Evolutionary conservation across 148 eudicot genomes (phyloP).

Genomic region (Nyssa sinensis): DNA sequence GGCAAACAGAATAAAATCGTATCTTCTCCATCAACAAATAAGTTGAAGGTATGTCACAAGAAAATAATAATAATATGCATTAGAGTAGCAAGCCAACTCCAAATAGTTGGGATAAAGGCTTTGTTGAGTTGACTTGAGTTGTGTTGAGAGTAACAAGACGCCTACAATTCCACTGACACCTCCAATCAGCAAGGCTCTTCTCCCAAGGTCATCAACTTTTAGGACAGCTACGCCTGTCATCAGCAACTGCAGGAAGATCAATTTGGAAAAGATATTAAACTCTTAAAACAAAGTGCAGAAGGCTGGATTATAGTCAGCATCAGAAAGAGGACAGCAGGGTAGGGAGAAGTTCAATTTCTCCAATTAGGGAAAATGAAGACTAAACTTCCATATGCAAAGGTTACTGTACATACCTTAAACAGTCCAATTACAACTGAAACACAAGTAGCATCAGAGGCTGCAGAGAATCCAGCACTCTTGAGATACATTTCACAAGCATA

Average conservation of each 20-base stretch:
- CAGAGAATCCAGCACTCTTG: constrained; percentile 97
- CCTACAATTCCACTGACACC: constrained; percentile 92
- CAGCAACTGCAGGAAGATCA: constrained; percentile 50
- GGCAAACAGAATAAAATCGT: constrained; percentile 3
- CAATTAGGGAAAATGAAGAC: neutral
- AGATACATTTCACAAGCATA: neutral
- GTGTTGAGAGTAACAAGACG: no score
- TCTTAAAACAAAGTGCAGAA: neutral
- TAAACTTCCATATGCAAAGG: neutral
- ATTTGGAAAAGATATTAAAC: neutral
- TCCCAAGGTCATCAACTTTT: constrained; percentile 90
- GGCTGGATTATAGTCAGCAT: neutral
- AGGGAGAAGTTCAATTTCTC: neutral
- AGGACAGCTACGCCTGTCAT: constrained; percentile 95
- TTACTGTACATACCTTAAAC: constrained; percentile 60
- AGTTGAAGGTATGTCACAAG: constrained; percentile 5
- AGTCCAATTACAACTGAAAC: constrained; percentile 90
- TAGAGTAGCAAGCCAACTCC: constrained; percentile 12
- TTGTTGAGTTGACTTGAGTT: no score
- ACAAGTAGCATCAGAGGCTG: constrained; percentile 93
- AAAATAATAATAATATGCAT: neutral
- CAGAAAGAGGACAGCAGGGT: neutral
- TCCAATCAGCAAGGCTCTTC: constrained; percentile 87
- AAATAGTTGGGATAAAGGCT: no score
- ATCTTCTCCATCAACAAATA: neutral